Base-by-base conservation (phyloP, 306 rosid genomes). In the Hippophae gyantsensis region DNA sequence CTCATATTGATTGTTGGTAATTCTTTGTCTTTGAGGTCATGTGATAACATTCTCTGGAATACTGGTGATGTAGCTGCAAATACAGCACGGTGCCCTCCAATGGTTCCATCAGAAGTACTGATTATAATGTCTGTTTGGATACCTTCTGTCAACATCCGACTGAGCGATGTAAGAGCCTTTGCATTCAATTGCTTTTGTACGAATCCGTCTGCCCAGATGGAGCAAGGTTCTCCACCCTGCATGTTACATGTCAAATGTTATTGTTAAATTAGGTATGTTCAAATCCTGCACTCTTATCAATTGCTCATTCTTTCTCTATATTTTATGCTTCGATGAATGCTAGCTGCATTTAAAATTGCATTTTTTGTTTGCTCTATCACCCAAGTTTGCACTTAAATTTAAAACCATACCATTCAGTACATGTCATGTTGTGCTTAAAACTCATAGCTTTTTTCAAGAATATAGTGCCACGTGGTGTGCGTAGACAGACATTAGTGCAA, bases 1-100 rank as follows among this genome's bases (percentile, higher is more conserved):
- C 85, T 67, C 74, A 93, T 93, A 81, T 88, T 72, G 66, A 93
- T 69, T 49, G 85, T 69, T 3, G 97, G 86, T 9, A 79, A 70
- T 69, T 93, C 90, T 71, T 86, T 93, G 78, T 93, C 99, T 63
- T 82, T 82, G 49, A 93, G 93, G 63, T 93, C 74, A 25, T 88
- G 99, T 10, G 88, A 75, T 68, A 93, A 88, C 99, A 93, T 93
- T 85, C 95, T 88, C 67, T 57, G 69, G 57, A 93, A 93, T 51
- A 93, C 99, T 3, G 97, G 90, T 23, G 99, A 93, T 32, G 86
- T 70, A 6, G 89, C 78, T 2, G 95, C 89, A n/a, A 93, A 95
- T 67, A 93, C 76, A 6, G 99, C 94, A n/a, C 95, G 81, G 53
- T 93, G 99, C 7, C 93, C 97, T 43, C 89, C 86, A 13, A 86